Evolutionary conservation across 495 filamentous ascomycete species (phyloP), one percentile per base, ranked within the genome.

Genomic region (Tuber aestivum): DNA sequence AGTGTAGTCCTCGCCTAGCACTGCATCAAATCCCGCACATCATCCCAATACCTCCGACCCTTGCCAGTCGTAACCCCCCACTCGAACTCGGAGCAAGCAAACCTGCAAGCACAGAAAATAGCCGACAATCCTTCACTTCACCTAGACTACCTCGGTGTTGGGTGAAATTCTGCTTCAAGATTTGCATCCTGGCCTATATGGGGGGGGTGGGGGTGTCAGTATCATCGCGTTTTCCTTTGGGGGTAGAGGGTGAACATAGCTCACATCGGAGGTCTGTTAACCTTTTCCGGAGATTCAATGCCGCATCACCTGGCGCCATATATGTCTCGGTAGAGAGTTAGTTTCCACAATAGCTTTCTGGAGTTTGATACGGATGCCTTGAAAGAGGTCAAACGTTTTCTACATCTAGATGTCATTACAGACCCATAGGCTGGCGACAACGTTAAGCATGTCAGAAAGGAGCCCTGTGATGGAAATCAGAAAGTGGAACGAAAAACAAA

Each of bases 311-410:
- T 14, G 94, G 95, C 0, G 91, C 91, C 76, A 90, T 87, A 78
- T 89, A 97, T 83, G 84, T 69, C 23, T 74, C 76, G 86, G 82
- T 72, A 97, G 87, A 8, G 93, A 91, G 81, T 97, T 97, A 27
- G 90, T 88, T 3, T 92, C 90, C 21, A 93, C 87, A 23, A 99
- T 85, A 5, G 92, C 92, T 83, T 97, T 97, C 80, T 98, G 95
- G 12, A 98, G 85, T 74, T 93, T 91, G 80, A 99, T 97, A 12
- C 95, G 90, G 37, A 91, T 87, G 83, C 95, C 93, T 38, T 98
- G 88, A 5, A 98, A 88, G 3, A 90, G 87, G 77, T 97, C 94
- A 82, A 97, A 98, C 16, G 90, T 90, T 71, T 89, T 89, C 72
- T 78, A 42, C 27, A 71, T 8, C 10, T 3, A 42, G n/a, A 32